These are phyloP conservation scores for Pseudonectria foliicola DNA, from an alignment of 2,329 filamentous ascomycete genomes.

Conservation along the genomic window DNA sequence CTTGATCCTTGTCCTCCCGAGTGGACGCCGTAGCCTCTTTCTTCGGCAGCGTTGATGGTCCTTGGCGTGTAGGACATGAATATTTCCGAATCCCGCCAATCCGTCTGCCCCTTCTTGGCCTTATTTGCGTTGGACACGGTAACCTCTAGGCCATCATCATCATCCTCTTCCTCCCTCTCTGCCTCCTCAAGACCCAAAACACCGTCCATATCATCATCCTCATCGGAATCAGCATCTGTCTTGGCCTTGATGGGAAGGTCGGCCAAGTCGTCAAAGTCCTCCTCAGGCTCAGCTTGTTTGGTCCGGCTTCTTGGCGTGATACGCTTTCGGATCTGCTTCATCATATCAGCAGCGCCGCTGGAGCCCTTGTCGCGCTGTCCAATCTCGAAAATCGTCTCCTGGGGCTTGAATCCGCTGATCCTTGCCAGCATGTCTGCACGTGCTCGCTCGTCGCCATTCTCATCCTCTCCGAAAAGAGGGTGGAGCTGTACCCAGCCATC, in stretches of 20 bases:
- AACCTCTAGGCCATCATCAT: conserved; percentile 62
- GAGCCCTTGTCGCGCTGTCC: conserved; percentile 62
- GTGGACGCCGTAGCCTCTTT: conserved; percentile 89
- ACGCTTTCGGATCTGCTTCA: conserved; percentile 63
- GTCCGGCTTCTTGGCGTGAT: conserved; percentile 53
- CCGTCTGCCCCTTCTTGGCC: conserved; percentile 47
- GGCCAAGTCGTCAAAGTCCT: conserved; percentile 24
- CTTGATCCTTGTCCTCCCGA: conserved; percentile 67
- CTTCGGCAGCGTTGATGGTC: conserved; percentile 73
- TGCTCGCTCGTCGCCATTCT: conserved; percentile 58
- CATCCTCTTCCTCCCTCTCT: conserved; percentile 38
- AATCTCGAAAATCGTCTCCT: conserved; percentile 96
- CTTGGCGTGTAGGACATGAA: conserved; percentile 96
- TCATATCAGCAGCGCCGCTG: conserved; percentile 64
- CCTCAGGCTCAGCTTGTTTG: conserved; percentile 32
- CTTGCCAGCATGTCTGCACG: conserved; percentile 81
- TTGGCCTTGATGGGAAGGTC: conserved; percentile 28
- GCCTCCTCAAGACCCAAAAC: conserved; percentile 26
- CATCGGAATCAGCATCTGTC: conserved; percentile 20
- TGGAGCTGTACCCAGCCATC: conserved; percentile 70
- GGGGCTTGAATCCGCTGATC: conserved; percentile 81
- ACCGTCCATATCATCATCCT: conserved; percentile 16
- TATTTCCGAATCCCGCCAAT: conserved; percentile 77
- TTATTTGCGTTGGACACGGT: conserved; percentile 57
- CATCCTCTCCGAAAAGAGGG: conserved; percentile 68